Percentiles rank a stretch among this genome's conserved stretches.
phyloP scores from a whole-genome alignment of 106 monocot species.

The Phalaenopsis equestris region DNA sequence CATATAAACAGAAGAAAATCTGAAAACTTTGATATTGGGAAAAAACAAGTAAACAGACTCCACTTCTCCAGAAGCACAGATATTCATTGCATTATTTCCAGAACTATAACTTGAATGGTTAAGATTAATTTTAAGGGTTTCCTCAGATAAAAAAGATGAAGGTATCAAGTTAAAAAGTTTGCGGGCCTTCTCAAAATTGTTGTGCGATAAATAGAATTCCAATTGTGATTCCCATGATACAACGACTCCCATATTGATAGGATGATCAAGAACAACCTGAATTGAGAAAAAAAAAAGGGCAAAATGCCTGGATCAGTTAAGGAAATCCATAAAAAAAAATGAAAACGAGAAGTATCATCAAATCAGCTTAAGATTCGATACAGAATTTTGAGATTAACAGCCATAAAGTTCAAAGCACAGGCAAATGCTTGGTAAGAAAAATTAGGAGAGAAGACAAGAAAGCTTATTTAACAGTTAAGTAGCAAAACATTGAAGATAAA shows the following conservation, averaged over 20 bases:
- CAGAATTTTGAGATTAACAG: background rate
- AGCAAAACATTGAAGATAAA: background rate
- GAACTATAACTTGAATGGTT: conserved; percentile 22
- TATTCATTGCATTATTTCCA: conserved; percentile 10
- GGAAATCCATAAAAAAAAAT: background rate
- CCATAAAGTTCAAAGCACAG: background rate
- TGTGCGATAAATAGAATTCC: conserved; percentile 63
- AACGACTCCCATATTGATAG: conserved; percentile 31
- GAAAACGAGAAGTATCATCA: background rate
- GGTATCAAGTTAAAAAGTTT: conserved; percentile 64
- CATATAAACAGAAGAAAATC: conserved; percentile 22
- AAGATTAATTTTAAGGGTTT: conserved; percentile 50
- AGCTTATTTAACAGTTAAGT: background rate
- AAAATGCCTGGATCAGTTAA: background rate
- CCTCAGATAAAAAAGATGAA: conserved; percentile 34
- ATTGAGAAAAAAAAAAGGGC: conserved; percentile 9
- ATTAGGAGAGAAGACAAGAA: background rate
- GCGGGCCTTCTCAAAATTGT: conserved; percentile 45
- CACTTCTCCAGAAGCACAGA: conserved; percentile 45
- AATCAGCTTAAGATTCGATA: background rate
- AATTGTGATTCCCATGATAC: conserved; percentile 81
- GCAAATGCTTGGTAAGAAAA: background rate
- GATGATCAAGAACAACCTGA: conserved; percentile 87
- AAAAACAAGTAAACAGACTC: conserved; percentile 57
- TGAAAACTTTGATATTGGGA: conserved; percentile 64